These are phyloP conservation scores for Penicillium aurantiogriseum DNA, from an alignment of 2,329 filamentous ascomycete genomes.

Conservation along the genomic window DNA sequence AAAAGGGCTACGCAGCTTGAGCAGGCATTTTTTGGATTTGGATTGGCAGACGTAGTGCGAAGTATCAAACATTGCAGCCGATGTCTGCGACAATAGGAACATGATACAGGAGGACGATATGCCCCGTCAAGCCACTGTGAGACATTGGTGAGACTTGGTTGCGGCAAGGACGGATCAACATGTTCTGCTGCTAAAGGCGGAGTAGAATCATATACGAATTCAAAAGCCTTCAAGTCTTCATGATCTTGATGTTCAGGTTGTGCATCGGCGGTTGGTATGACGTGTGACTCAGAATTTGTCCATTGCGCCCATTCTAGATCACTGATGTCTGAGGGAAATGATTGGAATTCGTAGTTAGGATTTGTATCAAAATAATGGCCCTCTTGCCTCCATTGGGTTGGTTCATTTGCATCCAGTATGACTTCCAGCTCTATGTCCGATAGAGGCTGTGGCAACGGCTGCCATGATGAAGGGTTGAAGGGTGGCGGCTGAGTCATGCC, in stretches of 20 bases:
- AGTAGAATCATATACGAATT: not conserved
- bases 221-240: not conserved
- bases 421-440: slow-evolving; percentile 10
- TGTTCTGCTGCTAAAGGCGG: not conserved
- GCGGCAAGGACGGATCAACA: not conserved
- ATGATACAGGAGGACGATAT: slow-evolving; percentile 45
- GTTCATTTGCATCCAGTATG: slow-evolving; percentile 5
- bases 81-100: slow-evolving; percentile 46
- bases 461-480: slow-evolving; percentile 1
- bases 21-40: slow-evolving; percentile 50
- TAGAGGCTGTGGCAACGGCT: slow-evolving; percentile 11
- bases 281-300: slow-evolving; percentile 4
- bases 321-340: slow-evolving; percentile 10
- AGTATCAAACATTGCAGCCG: slow-evolving; percentile 52
- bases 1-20: slow-evolving; percentile 54
- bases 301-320: slow-evolving; percentile 13
- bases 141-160: slow-evolving; percentile 24
- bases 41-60: slow-evolving; percentile 49
- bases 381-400: slow-evolving; percentile 5
- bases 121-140: slow-evolving; percentile 42
- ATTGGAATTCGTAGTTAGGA: slow-evolving; percentile 12
- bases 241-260: not conserved
- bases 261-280: not conserved
- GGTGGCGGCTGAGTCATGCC: slow-evolving; percentile 12
- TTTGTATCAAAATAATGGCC: not conserved